Conservation (phyloP, 441 rosid genomes). For the Omphalea diandra region DNA sequence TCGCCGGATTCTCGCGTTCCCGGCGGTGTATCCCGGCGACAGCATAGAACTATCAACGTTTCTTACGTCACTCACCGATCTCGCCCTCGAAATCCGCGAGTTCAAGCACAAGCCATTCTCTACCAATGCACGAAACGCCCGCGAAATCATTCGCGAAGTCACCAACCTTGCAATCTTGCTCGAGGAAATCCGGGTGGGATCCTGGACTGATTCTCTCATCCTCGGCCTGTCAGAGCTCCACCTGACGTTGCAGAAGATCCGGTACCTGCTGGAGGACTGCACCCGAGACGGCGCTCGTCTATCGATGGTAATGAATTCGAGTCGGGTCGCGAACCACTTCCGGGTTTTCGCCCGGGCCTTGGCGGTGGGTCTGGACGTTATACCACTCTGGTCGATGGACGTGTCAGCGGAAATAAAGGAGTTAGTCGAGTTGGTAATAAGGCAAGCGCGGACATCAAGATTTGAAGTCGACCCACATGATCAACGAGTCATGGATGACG, state of each 20-base stretch:
- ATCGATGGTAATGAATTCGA: conserved; percentile 59
- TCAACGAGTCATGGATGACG: conserved; percentile 31
- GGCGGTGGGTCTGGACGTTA: conserved; percentile 54
- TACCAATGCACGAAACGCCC: conserved; percentile 46
- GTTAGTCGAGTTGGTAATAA: conserved; percentile 40
- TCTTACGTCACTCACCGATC: conserved; percentile 47
- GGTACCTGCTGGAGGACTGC: conserved; percentile 60
- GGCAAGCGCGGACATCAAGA: conserved; percentile 52
- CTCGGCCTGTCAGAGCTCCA: conserved; percentile 73
- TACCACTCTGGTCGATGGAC: conserved; percentile 42
- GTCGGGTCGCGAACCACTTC: conserved; percentile 49
- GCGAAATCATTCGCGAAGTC: conserved; percentile 51
- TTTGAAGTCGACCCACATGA: conserved; percentile 48
- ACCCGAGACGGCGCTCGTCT: conserved; percentile 56
- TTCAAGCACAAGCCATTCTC: conserved; percentile 43
- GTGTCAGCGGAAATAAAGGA: conserved; percentile 55
- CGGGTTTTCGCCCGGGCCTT: conserved; percentile 47
- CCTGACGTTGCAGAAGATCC: conserved; percentile 55
- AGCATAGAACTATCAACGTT: conserved; percentile 46
- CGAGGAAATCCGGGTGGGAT: conserved; percentile 42
- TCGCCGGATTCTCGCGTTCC: conserved; percentile 67
- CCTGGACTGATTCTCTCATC: conserved; percentile 30
- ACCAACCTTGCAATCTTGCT: conserved; percentile 45
- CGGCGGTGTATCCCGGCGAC: conserved; percentile 64
- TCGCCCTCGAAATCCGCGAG: conserved; percentile 40